Evolutionary conservation across 2,329 filamentous ascomycete species (phyloP), one percentile per base, ranked within the genome.

Genomic region (Cercospora citrullina): DNA sequence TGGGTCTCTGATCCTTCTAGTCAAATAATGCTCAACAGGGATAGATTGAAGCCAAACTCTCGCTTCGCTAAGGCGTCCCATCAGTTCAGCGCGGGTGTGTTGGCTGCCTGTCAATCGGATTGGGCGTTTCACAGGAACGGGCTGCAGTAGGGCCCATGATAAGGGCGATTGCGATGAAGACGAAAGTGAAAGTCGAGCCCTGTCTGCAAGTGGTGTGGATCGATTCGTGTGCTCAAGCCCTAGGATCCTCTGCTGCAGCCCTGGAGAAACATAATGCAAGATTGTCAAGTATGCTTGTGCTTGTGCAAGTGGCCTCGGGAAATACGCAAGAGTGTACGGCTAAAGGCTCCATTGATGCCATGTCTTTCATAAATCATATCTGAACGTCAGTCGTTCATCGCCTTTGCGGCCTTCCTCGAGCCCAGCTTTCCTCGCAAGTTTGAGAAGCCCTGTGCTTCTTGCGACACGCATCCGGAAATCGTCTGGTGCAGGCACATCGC

Each of bases 301-400:
- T 6, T 30, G 28, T 30, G 28, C 28, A 30, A 6, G 28, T 7
- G 28, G 28, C 28, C 28, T 30, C 28, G 28, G 28, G 7, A 7
- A 30, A 30, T 30, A 30, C 7, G 7, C 28, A 30, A 30, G 28
- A 30, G 28, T 7, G 28, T 30, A 30, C 6, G 28, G 7, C 28
- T 7, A 30, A 6, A 30, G 28, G 28, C 8, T 30, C 28, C 28
- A 30, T 30, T 6, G 28, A 28, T 4, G 30, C 23, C 36, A 7
- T 60, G 26, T 14, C 31, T 9, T 48, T 68, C 42, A 80, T 16
- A 80, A 68, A 10, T 80, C 80, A 69, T 83, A 84, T 59, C 79
- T 72, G 72, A 82, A 84, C 0, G 82, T 84, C 59, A 83, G 70
- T 74, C 78, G 82, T 74, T 84, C 81, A 63, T 84, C 82, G 4